phyloP scores from a whole-genome alignment of 495 filamentous ascomycete species.

The Xylaria sp. region DNA sequence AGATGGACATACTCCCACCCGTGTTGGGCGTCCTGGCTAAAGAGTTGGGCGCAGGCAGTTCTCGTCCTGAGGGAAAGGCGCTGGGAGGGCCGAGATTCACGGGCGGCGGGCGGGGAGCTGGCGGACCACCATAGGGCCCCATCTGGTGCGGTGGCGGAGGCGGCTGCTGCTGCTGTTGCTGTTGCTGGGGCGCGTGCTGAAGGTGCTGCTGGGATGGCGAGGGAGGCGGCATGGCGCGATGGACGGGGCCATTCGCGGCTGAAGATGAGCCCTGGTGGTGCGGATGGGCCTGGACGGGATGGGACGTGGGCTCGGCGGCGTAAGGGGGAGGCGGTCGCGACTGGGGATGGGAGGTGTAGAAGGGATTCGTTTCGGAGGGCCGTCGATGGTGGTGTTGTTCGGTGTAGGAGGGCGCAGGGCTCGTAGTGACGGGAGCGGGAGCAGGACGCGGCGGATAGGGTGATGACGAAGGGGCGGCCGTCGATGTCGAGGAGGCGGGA shows the following conservation, averaged over 20 bases:
- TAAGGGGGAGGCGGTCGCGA: slow-evolving; percentile 50
- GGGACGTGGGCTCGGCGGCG: slow-evolving; percentile 52
- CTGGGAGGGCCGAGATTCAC: slow-evolving; percentile 59
- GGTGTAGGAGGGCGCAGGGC: slow-evolving; percentile 43
- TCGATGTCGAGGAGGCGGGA: slow-evolving; percentile 22
- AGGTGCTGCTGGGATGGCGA: slow-evolving; percentile 55
- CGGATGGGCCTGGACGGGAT: slow-evolving; percentile 54
- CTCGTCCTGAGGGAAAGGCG: slow-evolving; percentile 58
- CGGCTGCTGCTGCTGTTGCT: slow-evolving; percentile 42
- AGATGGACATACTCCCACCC: slow-evolving; percentile 93
- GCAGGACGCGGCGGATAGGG: slow-evolving; percentile 41
- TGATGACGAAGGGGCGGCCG: slow-evolving; percentile 37
- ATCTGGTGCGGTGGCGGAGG: slow-evolving; percentile 49
- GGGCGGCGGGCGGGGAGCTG: slow-evolving; percentile 55
- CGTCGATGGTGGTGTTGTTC: slow-evolving; percentile 55
- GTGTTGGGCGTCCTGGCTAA: slow-evolving; percentile 51
- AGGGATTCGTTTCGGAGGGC: slow-evolving; percentile 54
- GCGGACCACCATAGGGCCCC: slow-evolving; percentile 53
- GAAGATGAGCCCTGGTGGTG: slow-evolving; percentile 63
- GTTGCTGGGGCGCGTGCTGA: slow-evolving; percentile 31
- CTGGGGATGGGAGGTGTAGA: slow-evolving; percentile 45
- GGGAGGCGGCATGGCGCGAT: slow-evolving; percentile 61
- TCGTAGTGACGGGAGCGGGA: slow-evolving; percentile 31
- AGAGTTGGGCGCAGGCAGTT: slow-evolving; percentile 61
- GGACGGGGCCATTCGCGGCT: slow-evolving; percentile 50